Conservation (phyloP, 2,329 filamentous ascomycete species). For the Lasiodiplodia citricola region DNA sequence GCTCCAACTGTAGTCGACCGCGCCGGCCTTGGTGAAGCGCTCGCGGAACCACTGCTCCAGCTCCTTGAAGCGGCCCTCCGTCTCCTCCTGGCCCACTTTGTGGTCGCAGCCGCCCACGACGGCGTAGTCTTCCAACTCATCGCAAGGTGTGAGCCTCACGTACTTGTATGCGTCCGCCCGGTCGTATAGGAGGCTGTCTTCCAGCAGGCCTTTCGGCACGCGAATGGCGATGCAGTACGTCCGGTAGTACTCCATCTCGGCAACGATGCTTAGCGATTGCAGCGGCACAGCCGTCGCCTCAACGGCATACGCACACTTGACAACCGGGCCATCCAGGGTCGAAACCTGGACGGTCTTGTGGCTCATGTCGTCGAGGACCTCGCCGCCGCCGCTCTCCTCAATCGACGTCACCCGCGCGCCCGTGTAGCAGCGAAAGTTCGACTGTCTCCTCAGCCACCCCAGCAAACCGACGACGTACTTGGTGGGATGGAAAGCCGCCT, state of each 20-base stretch:
- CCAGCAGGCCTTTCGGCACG: slow-evolving; percentile 57
- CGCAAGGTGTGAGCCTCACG: slow-evolving; percentile 58
- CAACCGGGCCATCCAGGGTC: slow-evolving; percentile 54
- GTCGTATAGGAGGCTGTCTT: slow-evolving; percentile 63
- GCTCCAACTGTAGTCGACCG: slow-evolving; percentile 62
- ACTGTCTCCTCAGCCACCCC: slow-evolving; percentile 56
- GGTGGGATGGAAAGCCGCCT: slow-evolving; percentile 64
- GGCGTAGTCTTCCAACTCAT: slow-evolving; percentile 60
- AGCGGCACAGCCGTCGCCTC: slow-evolving; percentile 62
- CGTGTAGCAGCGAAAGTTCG: slow-evolving; percentile 60
- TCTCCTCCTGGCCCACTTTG: slow-evolving; percentile 61
- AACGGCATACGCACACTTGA: slow-evolving; percentile 56
- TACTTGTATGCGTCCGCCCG: slow-evolving; percentile 62
- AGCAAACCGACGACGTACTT: slow-evolving; percentile 61
- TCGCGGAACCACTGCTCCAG: slow-evolving; percentile 60
- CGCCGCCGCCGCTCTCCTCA: slow-evolving; percentile 53
- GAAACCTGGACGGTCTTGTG: slow-evolving; percentile 53
- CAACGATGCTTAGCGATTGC: slow-evolving; percentile 60
- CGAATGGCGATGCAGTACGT: slow-evolving; percentile 64
- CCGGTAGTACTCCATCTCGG: slow-evolving; percentile 59
- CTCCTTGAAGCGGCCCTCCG: slow-evolving; percentile 54
- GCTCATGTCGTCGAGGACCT: slow-evolving; percentile 50
- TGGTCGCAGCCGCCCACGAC: slow-evolving; percentile 64
- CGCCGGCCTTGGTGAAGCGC: slow-evolving; percentile 57
- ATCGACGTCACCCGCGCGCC: slow-evolving; percentile 56